Base-by-base conservation (phyloP, 208 protist species). In the Porcisia hertigi region DNA sequence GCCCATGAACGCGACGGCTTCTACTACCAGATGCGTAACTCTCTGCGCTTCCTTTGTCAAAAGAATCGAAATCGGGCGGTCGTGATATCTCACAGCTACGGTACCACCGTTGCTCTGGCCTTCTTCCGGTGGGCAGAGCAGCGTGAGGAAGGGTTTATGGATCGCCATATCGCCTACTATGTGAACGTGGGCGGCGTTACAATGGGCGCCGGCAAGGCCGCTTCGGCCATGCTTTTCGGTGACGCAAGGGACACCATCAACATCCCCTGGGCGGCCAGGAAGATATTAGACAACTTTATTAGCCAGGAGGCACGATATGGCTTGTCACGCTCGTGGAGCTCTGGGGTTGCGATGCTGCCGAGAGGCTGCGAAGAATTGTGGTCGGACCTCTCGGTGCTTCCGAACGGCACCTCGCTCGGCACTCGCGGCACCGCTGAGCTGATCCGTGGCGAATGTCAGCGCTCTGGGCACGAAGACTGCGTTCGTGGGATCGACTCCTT, bases 51-150 rank as follows among this genome's bases (percentile, higher is more conserved):
- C 60, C 73, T 94, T 41, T 93, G 85, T 53, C 80, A 91, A 59
- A 94, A 93, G 78, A 96, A 97, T 77, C 74, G 82, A 3, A 76
- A 85, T 14, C 82, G 82, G 34, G 86, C 88, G 18, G 92, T 97
- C 9, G 69, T 98, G 36, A 86, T 98, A 62, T 90, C 90, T 18
- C 96, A 98, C 85, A 96, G 91, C 84, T 97, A 97, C 83, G 96
- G 94, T 65, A 80, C 85, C 52, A 87, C 76, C 60, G 90, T 98
- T 18, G 73, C 94, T 8, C 69, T 96, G 1, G 90, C 90, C 64
- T 98, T 98, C 76, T 88, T 98, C 53, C 87, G 89, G 62, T 98
- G 96, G 94, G 86, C 89, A 7, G 91, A 96, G 69, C 63, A 87
- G 76, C 87, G 84, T 23, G 85, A 91, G 77, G 72, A 76, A 20